Base-by-base conservation (phyloP, 2,329 filamentous ascomycete species). In the Botrytis pseudocinerea region DNA sequence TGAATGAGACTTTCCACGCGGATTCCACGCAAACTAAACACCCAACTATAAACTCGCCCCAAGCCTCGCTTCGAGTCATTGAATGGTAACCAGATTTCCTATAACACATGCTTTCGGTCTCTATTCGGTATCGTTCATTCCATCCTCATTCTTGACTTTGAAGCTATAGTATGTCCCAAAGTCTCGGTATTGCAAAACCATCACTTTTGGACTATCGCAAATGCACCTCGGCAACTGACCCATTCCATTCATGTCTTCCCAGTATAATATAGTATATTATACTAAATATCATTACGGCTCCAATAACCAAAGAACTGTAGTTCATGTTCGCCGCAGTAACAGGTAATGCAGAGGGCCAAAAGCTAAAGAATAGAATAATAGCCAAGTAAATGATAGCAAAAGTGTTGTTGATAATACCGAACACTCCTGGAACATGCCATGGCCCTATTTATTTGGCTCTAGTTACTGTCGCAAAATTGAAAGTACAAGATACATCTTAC, bases 321-420 rank as follows among this genome's bases (percentile, higher is more conserved):
- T 88, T 88, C 84, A 87, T 86, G 6, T 82, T 82, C 12, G 77
- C 76, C 1, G 81, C 75, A 4, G 80, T 82, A 1, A 85, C 82
- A 2, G 78, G 71, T 48, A 81, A 79, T 1, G 76, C 73, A 0
- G 80, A 76, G 1, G 86, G 86, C 80, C 85, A 87, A 74, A 86
- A 86, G 63, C 82, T 82, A 75, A 87, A 85, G 25, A 84, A 68
- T 20, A 54, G 44, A 68, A 68, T 80, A 57, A 85, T 80, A 5
- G 82, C 74, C 40, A 86, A 80, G 74, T 84, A 88, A 5, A 81
- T 48, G 4, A 84, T 76, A 0, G 84, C 83, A 64, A 81, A 82
- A n/a, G 79, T 40, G 69, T 86, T 86, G 71, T 85, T 75, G 16
- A 80, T 71, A 2, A 83, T 78, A 0, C 85, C 85, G 70, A 77